phyloP scores from a whole-genome alignment of 495 filamentous ascomycete species.

The Chaetomium tenue region DNA sequence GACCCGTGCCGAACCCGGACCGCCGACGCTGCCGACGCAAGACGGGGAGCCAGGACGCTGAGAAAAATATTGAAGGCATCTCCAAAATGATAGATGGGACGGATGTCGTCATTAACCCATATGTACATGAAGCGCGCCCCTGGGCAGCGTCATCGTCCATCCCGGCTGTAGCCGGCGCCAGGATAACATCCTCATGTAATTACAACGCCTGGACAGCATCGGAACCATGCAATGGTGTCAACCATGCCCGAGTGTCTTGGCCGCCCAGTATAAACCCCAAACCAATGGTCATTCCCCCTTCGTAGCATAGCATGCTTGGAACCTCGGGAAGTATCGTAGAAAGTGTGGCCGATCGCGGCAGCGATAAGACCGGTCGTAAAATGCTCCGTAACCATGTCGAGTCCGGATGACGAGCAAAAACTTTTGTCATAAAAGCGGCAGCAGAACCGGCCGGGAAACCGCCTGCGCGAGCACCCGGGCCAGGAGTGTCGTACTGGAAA shows the following conservation, averaged over 20 bases:
- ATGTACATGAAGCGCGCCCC: constrained; percentile 13
- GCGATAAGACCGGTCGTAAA: constrained; percentile 4
- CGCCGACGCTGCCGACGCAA: no score
- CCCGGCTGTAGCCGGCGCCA: not conserved
- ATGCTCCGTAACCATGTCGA: constrained; percentile 19
- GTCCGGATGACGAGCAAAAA: constrained; percentile 8
- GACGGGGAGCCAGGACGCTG: no score
- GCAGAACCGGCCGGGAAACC: not conserved
- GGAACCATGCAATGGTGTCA: not conserved
- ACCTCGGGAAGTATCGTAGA: constrained; percentile 3
- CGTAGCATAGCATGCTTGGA: constrained; percentile 1
- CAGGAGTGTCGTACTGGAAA: not conserved
- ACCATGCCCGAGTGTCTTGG: not conserved
- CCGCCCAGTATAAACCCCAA: not conserved
- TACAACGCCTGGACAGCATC: not conserved
- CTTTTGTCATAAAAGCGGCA: constrained; percentile 16
- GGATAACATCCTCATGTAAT: not conserved
- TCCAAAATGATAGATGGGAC: not conserved
- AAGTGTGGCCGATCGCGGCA: constrained; percentile 1
- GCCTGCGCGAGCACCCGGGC: not conserved
- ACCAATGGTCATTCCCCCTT: not conserved
- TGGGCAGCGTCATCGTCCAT: not conserved
- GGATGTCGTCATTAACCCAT: constrained; percentile 13
- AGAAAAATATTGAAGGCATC: no score
- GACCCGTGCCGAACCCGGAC: no score